Evolutionary conservation across 2,329 filamentous ascomycete genomes (phyloP).

Genomic region (Pseudogymnoascus sp.): DNA sequence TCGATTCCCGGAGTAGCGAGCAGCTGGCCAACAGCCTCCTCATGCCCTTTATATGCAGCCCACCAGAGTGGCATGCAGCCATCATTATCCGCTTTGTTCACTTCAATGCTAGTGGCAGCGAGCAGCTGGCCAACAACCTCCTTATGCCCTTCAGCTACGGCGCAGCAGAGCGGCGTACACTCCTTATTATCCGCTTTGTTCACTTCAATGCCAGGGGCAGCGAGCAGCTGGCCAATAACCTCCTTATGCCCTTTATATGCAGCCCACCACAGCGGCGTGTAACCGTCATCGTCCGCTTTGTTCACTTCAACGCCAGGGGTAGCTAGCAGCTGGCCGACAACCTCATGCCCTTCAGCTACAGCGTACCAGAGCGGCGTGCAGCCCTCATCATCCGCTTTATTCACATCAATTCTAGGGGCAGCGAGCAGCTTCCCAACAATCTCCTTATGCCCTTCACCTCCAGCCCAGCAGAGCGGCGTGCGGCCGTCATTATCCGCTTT

Average conservation of each 20-base stretch:
- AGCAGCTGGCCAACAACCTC: not conserved
- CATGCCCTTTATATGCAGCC: not conserved
- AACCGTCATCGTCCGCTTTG: not conserved
- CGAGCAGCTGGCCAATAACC: not conserved
- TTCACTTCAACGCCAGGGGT: slow-evolving; percentile 1
- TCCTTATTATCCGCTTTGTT: not conserved
- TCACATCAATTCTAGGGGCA: not conserved
- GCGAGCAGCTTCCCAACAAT: not conserved
- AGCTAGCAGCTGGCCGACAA: not conserved
- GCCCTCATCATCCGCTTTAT: not conserved
- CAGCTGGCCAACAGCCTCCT: not conserved
- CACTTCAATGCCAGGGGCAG: not conserved
- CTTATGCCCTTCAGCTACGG: not conserved
- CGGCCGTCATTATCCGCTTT: not conserved
- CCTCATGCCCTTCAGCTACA: not conserved
- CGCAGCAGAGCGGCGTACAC: not conserved
- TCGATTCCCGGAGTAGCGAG: not conserved
- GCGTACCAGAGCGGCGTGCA: not conserved
- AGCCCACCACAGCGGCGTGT: not conserved
- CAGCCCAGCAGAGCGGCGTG: not conserved
- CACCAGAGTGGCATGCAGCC: not conserved
- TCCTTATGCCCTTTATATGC: not conserved
- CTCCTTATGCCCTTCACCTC: fast-evolving
- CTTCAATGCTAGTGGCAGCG: not conserved
- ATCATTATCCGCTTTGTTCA: not conserved